Evolutionary conservation across 2,329 filamentous ascomycete species (phyloP), one percentile per base, ranked within the genome.

Genomic region (Rhinocladiella mackenziei): DNA sequence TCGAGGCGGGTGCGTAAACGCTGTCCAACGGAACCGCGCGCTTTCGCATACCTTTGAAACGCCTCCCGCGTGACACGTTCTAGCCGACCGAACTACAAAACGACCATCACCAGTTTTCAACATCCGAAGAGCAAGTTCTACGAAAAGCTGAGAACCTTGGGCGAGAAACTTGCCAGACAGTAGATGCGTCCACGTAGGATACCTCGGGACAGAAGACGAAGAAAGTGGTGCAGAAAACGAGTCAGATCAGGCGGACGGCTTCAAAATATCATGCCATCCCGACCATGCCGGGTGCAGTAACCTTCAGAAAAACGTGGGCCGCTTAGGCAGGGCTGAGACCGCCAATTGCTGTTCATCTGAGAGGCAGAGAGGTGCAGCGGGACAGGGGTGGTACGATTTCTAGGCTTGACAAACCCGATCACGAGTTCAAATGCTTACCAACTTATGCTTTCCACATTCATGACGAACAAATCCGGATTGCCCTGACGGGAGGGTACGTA

Each of bases 401-500:
- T 32, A 31, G 38, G 29, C 29, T 11, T 40, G 17, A 10, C 7
- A 26, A 39, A n/a, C 28, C 29, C 32, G 48, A 43, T 52, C 49
- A 52, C 49, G 49, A 38, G 49, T 47, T 38, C 43, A 41, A 39
- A 18, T 37, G 45, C 37, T 48, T 39, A 48, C 41, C 41, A 48
- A 51, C 20, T 38, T 23, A 20, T 29, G 20, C 30, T 29, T 10
- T 30, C 20, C n/a, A n/a, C n/a, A n/a, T n/a, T n/a, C n/a, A n/a
- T n/a, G 8, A 17, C 14, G 11, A 4, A 15, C 5, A 30, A 5
- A 5, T 30, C 28, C 28, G 23, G 6, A 26, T 11, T 26, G n/a
- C n/a, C n/a, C n/a, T n/a, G n/a, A n/a, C n/a, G n/a, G n/a, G n/a
- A n/a, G n/a, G n/a, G n/a, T n/a, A n/a, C n/a, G n/a, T n/a, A n/a